Base-by-base conservation (phyloP, 352 stramenopile genomes). In the Phytophthora vignae region DNA sequence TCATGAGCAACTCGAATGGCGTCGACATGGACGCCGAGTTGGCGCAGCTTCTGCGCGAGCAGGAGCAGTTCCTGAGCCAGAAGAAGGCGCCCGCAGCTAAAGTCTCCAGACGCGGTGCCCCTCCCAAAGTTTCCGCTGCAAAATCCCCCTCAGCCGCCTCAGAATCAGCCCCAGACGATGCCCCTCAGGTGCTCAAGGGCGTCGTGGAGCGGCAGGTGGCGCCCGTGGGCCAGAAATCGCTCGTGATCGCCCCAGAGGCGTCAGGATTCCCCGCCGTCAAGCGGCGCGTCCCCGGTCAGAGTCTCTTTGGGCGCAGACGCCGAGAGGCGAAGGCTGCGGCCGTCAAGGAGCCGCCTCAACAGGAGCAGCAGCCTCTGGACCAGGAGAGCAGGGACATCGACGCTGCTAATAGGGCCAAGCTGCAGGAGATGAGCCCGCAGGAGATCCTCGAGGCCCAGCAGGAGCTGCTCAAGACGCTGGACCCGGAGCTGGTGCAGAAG, bases 1-100 rank as follows among this genome's bases (percentile, higher is more conserved):
- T 44, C 42, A 77, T 74, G 68, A 79, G 40, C 19, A 55, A 52
- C 1, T 21, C 46, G 4, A 57, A 68, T 48, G 59, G 49, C 25
- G 60, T 95, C 36, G 84, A 96, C 66, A 74, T 96, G 69, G 87
- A 96, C 54, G 85, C 81, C 27, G 89, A 96, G 59, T 68, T 96
- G 29, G 83, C 87, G 74, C 85, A 87, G 65, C 83, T 96, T 42
- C 76, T 96, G 19, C 82, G 85, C 42, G 89, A 96, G 64, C 89
- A 96, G 74, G 89, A 96, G 70, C 73, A 83, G 33, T 96, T 96
- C 42, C 71, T 94, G 55, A 75, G 75, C 12, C 74, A 88, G 67
- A 81, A 81, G 42, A 83, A 91, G 70, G 54, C 62, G 14, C 85
- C 87, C 8, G 77, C 85, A 14, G 87, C 87, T 59, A 92, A 86